These are phyloP conservation scores for Haplosporangium sp. DNA, from an alignment of 371 early-diverging fungal genomes.

Conservation along the genomic window DNA sequence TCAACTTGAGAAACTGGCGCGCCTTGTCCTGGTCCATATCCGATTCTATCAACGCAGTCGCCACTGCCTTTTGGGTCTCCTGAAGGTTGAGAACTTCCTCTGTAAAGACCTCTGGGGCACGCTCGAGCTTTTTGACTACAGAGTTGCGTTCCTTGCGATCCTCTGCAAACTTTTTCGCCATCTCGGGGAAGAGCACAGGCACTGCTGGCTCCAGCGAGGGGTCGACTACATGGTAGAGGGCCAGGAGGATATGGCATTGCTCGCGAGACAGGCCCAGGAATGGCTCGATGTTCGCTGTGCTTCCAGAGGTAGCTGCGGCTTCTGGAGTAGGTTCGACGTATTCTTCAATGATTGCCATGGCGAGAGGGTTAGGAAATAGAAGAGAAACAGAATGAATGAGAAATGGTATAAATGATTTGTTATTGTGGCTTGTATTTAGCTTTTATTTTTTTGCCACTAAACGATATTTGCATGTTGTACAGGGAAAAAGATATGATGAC, in stretches of 20 bases:
- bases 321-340: slow-evolving; percentile 11
- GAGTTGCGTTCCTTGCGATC: slow-evolving; percentile 70
- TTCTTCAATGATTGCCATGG: slow-evolving; percentile 31
- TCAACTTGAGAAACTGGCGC: slow-evolving; percentile 57
- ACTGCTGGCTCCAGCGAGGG: slow-evolving; percentile 67
- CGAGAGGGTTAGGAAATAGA: neutral
- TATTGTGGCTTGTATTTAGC: no score
- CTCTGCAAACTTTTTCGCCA: slow-evolving; percentile 63
- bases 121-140: slow-evolving; percentile 65
- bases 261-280: slow-evolving; percentile 67
- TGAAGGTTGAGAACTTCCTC: slow-evolving; percentile 65
- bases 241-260: slow-evolving; percentile 65
- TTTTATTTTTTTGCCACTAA: no score
- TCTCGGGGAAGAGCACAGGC: slow-evolving; percentile 67
- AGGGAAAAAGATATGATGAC: no score
- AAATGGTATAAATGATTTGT: no score
- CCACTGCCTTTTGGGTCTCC: slow-evolving; percentile 66
- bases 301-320: neutral
- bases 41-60: slow-evolving; percentile 57
- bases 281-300: slow-evolving; percentile 29
- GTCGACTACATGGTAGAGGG: slow-evolving; percentile 69
- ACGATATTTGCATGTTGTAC: no score
- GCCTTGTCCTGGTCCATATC: slow-evolving; percentile 69
- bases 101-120: slow-evolving; percentile 58
- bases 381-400: no score